Conservation (phyloP, 345 rosid genomes). For the Salix caprea region DNA sequence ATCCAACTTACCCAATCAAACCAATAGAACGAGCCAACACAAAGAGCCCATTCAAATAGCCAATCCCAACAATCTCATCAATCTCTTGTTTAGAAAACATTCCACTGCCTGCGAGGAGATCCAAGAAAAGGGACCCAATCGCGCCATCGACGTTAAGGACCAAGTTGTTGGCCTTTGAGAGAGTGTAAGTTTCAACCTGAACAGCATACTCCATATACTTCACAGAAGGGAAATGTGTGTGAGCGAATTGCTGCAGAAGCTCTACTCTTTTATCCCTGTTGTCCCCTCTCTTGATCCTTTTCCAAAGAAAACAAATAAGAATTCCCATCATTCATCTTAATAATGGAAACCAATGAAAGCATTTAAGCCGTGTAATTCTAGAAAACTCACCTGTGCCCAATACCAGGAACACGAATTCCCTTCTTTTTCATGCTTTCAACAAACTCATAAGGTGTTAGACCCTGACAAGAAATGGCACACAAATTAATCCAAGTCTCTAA, state of each 20-base stretch:
- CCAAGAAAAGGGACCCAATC: slow-evolving; percentile 90
- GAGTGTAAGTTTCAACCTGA: slow-evolving; percentile 79
- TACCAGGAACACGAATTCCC: slow-evolving; percentile 96
- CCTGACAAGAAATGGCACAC: slow-evolving; percentile 37
- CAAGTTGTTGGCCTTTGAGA: slow-evolving; percentile 77
- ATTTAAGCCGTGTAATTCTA: not conserved
- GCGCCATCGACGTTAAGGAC: slow-evolving; percentile 90
- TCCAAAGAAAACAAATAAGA: slow-evolving; percentile 3
- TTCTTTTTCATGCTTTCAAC: slow-evolving; percentile 97
- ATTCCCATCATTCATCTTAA: slow-evolving; percentile 1
- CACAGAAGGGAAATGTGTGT: slow-evolving; percentile 83
- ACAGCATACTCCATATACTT: slow-evolving; percentile 94
- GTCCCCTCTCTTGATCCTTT: slow-evolving; percentile 94
- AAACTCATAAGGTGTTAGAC: slow-evolving; percentile 82
- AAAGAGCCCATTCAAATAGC: slow-evolving; percentile 88
- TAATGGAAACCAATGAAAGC: slow-evolving; percentile 5
- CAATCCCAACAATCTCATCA: slow-evolving; percentile 80
- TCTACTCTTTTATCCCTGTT: slow-evolving; percentile 94
- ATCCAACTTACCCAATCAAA: slow-evolving; percentile 62
- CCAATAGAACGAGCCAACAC: slow-evolving; percentile 92
- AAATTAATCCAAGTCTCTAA: slow-evolving; percentile 10
- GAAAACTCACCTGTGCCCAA: slow-evolving; percentile 73
- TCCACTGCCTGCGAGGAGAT: slow-evolving; percentile 89
- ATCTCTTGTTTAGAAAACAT: slow-evolving; percentile 93
- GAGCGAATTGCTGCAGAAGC: slow-evolving; percentile 77